These are phyloP conservation scores for Tricholoma hemisulphureum DNA, from an alignment of 768 basidiomycete genomes.

Conservation along the genomic window DNA sequence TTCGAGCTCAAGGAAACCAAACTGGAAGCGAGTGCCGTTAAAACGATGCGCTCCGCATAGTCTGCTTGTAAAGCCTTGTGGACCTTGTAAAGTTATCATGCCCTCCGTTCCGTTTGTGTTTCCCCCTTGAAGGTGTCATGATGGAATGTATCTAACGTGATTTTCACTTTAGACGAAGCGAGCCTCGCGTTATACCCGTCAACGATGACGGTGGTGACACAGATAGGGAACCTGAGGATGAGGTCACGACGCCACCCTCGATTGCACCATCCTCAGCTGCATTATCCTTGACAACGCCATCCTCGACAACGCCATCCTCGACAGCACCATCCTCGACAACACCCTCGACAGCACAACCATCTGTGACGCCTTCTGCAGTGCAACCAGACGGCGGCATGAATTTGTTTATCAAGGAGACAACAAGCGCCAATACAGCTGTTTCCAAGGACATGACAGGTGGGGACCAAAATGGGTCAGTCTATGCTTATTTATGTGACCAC, in stretches of 20 bases:
- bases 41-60: not conserved
- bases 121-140: constrained; percentile 85
- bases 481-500: not conserved
- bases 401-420: not conserved
- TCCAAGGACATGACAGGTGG: too few relatives aligned
- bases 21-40: not conserved
- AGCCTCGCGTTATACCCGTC: not conserved
- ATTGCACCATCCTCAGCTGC: not conserved
- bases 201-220: not conserved
- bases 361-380: not conserved
- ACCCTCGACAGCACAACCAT: not conserved
- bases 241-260: not conserved
- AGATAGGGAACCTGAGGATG: not conserved
- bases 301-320: not conserved
- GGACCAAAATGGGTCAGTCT: not conserved
- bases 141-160: not conserved
- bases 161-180: not conserved
- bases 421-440: not conserved
- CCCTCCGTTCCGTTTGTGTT: constrained; percentile 90
- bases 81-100: constrained; percentile 61
- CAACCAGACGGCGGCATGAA: not conserved
- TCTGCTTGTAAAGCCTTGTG: not conserved
- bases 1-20: not conserved
- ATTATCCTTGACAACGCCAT: not conserved
- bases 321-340: not conserved